Base-by-base conservation (phyloP, 768 basidiomycete species). In the Boletus coccyginus region DNA sequence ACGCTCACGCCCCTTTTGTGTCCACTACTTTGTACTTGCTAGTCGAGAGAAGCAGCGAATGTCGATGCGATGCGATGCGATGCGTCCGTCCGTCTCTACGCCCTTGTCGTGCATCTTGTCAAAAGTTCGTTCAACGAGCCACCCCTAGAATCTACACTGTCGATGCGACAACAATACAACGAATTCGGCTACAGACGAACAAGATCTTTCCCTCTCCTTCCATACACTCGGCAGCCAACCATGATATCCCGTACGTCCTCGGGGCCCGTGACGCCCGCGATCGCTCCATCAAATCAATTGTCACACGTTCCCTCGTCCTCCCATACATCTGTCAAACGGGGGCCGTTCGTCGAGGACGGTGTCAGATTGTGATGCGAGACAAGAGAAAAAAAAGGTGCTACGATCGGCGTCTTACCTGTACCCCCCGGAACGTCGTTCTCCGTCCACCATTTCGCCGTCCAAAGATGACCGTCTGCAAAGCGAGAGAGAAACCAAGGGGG, bases 391-490 rank as follows among this genome's bases (percentile, higher is more conserved):
- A 21, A 21, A 21, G 21, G 12, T 14, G 17, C 2, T 6, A n/a
- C 8, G 17, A 21, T 41, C 10, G 14, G 27, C 3, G 24, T 13
- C 65, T n/a, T 58, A 60, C 64, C 62, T 46, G 44, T 17, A 56
- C 69, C 70, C 17, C 68, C 68, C 7, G 71, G 75, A 3, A 58
- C 19, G 66, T 80, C 76, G 35, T 68, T 71, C 61, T 78, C 64
- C 17, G 72, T 74, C 81, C 82, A 83, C 75, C 77, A 81, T 49
- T 76, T 75, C 12, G 81, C 79, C 11, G 71, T 77, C 81, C 81
- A 83, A 14, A 82, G 69, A 58, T 77, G 72, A 7, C 76, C 78
- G 33, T 77, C 80, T 62, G 32, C 21, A 11, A 32, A 33, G 14
- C 11, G 12, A 36, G 17, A 50, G 17, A 32, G 24, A 46, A 16